Percentiles rank a stretch among this genome's conserved stretches.
These are phyloP conservation scores for Mycogone perniciosa DNA, from an alignment of 2,329 filamentous ascomycete genomes.

Conservation along the genomic window DNA sequence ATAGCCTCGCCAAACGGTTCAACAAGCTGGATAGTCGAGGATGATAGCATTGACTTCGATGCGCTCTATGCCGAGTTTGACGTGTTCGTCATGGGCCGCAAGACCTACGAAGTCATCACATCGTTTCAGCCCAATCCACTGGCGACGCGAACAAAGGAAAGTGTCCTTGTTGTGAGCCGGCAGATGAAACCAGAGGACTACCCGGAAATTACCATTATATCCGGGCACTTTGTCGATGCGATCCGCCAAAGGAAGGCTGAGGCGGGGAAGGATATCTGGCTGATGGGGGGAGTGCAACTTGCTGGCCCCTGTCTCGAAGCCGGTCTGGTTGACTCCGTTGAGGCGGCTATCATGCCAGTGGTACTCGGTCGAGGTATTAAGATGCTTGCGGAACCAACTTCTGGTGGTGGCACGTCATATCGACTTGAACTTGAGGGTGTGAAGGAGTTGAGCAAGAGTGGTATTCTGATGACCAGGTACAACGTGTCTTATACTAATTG, in stretches of 20 bases:
- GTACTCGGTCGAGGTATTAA: constrained; percentile 19
- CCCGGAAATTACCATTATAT: constrained; percentile 21
- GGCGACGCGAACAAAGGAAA: constrained; percentile 12
- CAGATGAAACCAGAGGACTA: constrained; percentile 16
- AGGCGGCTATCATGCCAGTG: constrained; percentile 23
- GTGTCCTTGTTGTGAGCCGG: constrained; percentile 25
- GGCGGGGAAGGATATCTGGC: constrained; percentile 26
- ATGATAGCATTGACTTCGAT: constrained; percentile 27
- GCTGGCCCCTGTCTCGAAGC: constrained; percentile 23
- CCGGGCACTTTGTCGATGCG: constrained; percentile 13
- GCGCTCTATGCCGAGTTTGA: constrained; percentile 26
- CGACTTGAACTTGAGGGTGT: constrained; percentile 12
- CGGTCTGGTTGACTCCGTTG: constrained; percentile 25
- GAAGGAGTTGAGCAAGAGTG: constrained; percentile 14
- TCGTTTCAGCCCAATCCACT: constrained; percentile 20
- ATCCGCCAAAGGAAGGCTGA: constrained; percentile 19
- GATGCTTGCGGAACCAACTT: constrained; percentile 12
- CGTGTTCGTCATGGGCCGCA: constrained; percentile 31
- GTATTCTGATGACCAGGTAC: constrained; percentile 20
- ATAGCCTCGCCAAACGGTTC: constrained; percentile 27
- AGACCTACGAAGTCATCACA: constrained; percentile 27
- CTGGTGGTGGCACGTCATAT: neutral
- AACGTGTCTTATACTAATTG: constrained; percentile 7
- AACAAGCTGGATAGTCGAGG: constrained; percentile 26
- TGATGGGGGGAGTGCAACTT: constrained; percentile 30